Evolutionary conservation across 352 stramenopile genomes (phyloP).

Genomic region (Globisporangium yorkense): DNA sequence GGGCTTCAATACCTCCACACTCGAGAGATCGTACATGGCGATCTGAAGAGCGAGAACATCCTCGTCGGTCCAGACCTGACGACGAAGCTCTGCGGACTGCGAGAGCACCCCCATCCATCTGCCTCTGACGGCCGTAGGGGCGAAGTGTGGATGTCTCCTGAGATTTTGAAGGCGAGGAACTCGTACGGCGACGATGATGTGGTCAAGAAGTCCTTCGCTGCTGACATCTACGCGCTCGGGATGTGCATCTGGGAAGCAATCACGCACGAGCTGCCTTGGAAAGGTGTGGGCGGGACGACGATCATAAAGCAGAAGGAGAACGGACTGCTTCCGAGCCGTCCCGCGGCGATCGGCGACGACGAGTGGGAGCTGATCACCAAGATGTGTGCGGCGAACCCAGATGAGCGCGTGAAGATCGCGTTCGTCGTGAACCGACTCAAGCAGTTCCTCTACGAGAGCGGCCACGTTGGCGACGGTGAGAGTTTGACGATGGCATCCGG

Average conservation of each 20-base stretch:
- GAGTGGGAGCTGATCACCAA: conserved; percentile 11
- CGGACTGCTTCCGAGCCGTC: not conserved
- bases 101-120: not conserved
- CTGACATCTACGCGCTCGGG: conserved; percentile 22
- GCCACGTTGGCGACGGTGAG: no score
- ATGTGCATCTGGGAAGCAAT: conserved; percentile 14
- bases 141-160: conserved; percentile 12
- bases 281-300: not conserved
- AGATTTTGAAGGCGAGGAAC: not conserved
- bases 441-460: not conserved
- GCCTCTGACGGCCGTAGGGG: not conserved
- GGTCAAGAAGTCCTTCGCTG: not conserved
- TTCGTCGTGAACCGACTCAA: conserved; percentile 10
- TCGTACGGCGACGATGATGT: not conserved
- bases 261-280: conserved; percentile 3
- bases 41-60: conserved; percentile 7
- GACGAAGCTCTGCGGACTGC: conserved; percentile 11
- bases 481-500: no score
- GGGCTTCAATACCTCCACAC: conserved; percentile 23
- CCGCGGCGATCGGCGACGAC: not conserved
- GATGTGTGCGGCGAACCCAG: conserved; percentile 11
- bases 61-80: conserved; percentile 9
- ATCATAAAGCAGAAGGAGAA: not conserved
- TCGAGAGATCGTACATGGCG: conserved; percentile 13
- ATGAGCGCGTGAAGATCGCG: conserved; percentile 8